phyloP scores from a whole-genome alignment of 306 rosid species.

The Acacia confusa region DNA sequence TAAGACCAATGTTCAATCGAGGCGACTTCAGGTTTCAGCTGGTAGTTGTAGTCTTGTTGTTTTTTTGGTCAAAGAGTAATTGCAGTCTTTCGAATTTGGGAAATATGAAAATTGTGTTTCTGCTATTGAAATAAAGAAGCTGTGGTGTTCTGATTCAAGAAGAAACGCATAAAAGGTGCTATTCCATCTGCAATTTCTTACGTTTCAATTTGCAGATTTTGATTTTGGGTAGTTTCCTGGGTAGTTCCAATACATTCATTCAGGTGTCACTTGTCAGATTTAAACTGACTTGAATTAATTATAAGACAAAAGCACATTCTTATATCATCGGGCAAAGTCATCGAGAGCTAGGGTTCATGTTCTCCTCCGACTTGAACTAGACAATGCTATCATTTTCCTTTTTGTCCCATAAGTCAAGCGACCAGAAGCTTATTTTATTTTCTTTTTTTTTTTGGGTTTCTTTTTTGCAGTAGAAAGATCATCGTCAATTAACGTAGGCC shows the following conservation, averaged over 20 bases:
- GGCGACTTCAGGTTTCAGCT: background rate
- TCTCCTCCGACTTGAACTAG: background rate
- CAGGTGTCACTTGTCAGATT: background rate
- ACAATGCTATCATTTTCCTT: background rate
- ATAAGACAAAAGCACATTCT: background rate
- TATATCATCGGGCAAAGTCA: background rate
- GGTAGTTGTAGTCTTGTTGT: no score
- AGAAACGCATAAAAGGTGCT: background rate
- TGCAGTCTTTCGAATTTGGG: background rate
- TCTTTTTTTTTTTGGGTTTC: background rate
- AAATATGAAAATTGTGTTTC: background rate
- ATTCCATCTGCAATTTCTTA: background rate
- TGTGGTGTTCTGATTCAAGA: background rate
- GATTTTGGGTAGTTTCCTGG: no score
- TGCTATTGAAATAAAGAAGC: background rate
- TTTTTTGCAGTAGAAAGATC: background rate
- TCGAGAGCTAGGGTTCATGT: background rate
- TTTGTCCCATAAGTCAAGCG: background rate
- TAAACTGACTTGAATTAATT: background rate
- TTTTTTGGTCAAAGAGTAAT: no score
- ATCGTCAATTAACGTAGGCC: background rate
- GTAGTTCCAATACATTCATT: conserved; percentile 11
- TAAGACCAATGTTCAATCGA: background rate
- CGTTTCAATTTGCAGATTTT: background rate
- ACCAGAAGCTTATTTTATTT: background rate